Base-by-base conservation (phyloP, 2,329 filamentous ascomycete genomes). In the Rachicladosporium sp. region DNA sequence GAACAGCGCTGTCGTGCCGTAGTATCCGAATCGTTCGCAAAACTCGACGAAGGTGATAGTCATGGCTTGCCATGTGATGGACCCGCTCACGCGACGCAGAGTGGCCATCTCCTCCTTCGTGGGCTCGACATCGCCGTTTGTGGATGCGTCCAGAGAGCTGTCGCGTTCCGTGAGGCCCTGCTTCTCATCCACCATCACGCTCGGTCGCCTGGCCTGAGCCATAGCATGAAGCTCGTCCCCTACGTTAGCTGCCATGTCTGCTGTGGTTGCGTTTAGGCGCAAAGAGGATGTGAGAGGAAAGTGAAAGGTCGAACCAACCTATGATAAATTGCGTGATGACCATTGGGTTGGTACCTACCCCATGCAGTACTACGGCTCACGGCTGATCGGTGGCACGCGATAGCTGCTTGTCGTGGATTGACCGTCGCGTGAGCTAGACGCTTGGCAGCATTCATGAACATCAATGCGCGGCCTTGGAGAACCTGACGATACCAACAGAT, bases 31-130 rank as follows among this genome's bases (percentile, higher is more conserved):
- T 8, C 66, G 54, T 51, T 69, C 67, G 54, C 63, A 67, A 4
- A 69, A 59, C 48, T 70, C 65, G 43, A 70, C 64, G 40, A 68
- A 53, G 21, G 66, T 65, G 37, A 70, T 60, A 8, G 67, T 53
- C 48, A 65, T 66, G 8, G 65, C 64, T 31, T 58, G 57, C 57
- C 63, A 65, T 35, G 65, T 65, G 3, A 70, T 57, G 37, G 56
- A 58, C 48, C 67, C 67, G 32, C 63, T 59, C 10, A 70, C 60
- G 42, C 64, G 62, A 42, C 65, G 57, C 13, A 69, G 55, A 2
- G 60, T 64, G 31, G 49, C 52, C 44, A 59, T 55, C 46, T 69
- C 66, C 33, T 66, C 61, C 9, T 60, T 57, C 7, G 65, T 66
- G 2, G 65, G 66, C 41, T 50, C 40, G 29, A 41, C 30, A 11